Evolutionary conservation across 208 protist species (phyloP), one percentile per base, ranked within the genome.

Genomic region (Leishmania braziliensis): DNA sequence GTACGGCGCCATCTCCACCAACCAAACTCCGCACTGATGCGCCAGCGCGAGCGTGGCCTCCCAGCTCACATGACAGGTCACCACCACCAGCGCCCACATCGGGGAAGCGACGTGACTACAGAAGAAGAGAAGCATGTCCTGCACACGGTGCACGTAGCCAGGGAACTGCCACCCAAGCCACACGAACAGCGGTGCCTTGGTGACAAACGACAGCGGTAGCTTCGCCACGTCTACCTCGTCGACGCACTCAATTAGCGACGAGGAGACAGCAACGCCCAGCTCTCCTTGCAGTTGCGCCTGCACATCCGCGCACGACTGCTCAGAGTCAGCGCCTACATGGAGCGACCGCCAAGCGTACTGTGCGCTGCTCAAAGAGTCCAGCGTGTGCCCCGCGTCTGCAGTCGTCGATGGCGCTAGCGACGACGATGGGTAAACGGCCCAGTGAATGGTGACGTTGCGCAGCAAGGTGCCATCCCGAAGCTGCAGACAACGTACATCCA

Each of bases 151-250:
- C 33, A 68, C 20, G 62, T 86, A 75, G 18, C 39, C 65, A 0
- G 84, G 79, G 63, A 84, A 66, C 68, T 81, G 76, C 84, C 79
- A 83, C 33, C 79, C 58, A 26, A 83, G 75, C 53, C 78, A 78
- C n/a, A 87, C 79, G 16, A 65, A 68, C 20, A 80, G 68, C 29
- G 79, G 83, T 46, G 79, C 83, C 26, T 79, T 20, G 5, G 65
- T 50, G n/a, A 83, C 81, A 39, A 88, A 80, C 9, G 29, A 33
- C 8, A 18, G 46, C 29, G 81, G 81, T 56, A 86, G 43, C 70
- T 8, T 58, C 39, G 78, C 43, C 14, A 77, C 58, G 39, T 66
- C 14, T 8, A 85, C 0, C 53, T 66, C 73, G n/a, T 77, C 73
- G 9, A 82, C 51, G 29, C 82, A 85, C 29, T 78, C 77, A 1